Conservation (phyloP, 1,139 yeast genomes). For the Hansenula lynferdii region DNA sequence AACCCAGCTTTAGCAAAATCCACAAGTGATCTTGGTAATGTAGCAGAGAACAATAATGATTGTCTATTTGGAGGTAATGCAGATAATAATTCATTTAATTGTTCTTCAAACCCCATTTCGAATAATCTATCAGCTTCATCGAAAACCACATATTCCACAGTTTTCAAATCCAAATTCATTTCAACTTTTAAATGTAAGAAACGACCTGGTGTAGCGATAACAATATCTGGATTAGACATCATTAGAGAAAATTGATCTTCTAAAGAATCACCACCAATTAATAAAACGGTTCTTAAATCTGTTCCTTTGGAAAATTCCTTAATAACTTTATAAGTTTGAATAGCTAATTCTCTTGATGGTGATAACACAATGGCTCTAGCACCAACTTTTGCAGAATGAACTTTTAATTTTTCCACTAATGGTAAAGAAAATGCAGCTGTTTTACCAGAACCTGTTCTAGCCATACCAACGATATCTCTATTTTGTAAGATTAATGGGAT, state of each 20-base stretch:
- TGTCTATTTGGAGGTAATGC: conserved; percentile 81
- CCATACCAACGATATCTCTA: conserved; percentile 98
- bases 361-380: conserved; percentile 84
- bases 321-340: conserved; percentile 85
- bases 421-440: conserved; percentile 98
- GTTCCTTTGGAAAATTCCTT: conserved; percentile 85
- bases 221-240: conserved; percentile 92
- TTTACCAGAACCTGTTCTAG: conserved; percentile 98
- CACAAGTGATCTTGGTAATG: conserved; percentile 85
- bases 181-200: conserved; percentile 93
- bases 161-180: conserved; percentile 80
- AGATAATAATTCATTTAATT: conserved; percentile 82
- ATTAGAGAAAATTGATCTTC: conserved; percentile 93
- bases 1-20: conserved; percentile 98
- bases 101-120: conserved; percentile 97
- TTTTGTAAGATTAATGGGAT: conserved; percentile 85
- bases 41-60: conserved; percentile 88
- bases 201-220: conserved; percentile 98
- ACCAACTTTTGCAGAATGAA: conserved; percentile 85
- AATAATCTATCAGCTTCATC: conserved; percentile 98
- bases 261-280: conserved; percentile 96
- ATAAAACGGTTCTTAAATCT: conserved; percentile 70
- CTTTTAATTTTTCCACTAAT: conserved; percentile 75
- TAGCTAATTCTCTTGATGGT: conserved; percentile 92
- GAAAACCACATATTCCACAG: conserved; percentile 86